These are phyloP conservation scores for Diaporthe eres DNA, from an alignment of 2,329 filamentous ascomycete genomes.

Conservation along the genomic window DNA sequence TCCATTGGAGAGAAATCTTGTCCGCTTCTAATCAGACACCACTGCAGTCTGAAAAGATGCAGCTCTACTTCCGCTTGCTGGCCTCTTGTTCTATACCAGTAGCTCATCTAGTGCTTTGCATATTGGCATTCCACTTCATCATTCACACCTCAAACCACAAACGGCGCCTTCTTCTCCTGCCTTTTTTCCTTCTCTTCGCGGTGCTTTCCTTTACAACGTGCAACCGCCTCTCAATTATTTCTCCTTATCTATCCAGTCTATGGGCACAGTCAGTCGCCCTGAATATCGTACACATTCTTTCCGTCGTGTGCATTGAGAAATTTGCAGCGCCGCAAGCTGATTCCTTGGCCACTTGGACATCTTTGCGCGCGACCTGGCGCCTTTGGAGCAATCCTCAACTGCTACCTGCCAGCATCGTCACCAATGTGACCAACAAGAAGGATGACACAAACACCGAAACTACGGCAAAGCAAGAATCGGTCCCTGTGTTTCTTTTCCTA, in stretches of 20 bases:
- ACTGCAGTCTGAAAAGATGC: not conserved
- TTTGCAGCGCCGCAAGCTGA: not conserved
- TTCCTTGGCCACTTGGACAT: not conserved
- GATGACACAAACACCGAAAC: not conserved
- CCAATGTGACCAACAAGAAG: not conserved
- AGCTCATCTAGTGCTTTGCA: not conserved
- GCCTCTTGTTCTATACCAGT: not conserved
- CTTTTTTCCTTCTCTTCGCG: not conserved
- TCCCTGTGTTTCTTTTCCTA: not conserved
- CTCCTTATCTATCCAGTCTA: not conserved
- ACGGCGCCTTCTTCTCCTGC: not conserved
- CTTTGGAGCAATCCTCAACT: constrained; percentile 15
- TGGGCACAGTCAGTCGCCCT: constrained; percentile 24
- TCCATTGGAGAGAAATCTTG: not conserved
- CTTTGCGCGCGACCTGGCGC: not conserved
- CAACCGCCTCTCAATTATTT: not conserved
- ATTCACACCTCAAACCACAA: not conserved
- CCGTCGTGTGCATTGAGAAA: not conserved
- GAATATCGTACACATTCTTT: constrained; percentile 3
- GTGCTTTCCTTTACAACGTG: constrained; percentile 1
- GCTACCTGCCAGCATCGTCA: not conserved
- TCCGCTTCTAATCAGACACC: not conserved
- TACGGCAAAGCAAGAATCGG: not conserved
- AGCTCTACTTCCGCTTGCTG: not conserved
- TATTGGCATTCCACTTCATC: not conserved